Evolutionary conservation across 169 alveolate species (phyloP).

Genomic region (Cryptosporidium tyzzeri): DNA sequence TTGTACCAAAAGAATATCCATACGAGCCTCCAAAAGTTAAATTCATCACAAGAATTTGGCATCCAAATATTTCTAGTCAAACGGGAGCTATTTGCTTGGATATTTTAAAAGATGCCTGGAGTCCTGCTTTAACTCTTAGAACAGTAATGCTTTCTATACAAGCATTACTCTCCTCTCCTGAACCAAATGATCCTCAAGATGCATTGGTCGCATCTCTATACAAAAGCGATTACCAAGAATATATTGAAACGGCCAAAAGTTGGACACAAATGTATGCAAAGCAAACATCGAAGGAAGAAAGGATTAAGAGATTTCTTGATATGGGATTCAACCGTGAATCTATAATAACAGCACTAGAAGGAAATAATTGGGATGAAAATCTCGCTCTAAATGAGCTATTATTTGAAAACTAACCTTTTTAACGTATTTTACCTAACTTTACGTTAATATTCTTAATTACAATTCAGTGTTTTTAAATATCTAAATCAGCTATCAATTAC

Average conservation of each 20-base stretch:
- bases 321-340: slow-evolving; percentile 83
- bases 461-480: too few relatives aligned
- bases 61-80: slow-evolving; percentile 93
- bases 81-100: slow-evolving; percentile 97
- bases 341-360: slow-evolving; percentile 82
- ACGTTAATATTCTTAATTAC: background rate
- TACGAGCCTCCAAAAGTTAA: slow-evolving; percentile 92
- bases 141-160: slow-evolving; percentile 89
- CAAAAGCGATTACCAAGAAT: slow-evolving; percentile 80
- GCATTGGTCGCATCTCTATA: slow-evolving; percentile 86
- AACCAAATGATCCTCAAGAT: slow-evolving; percentile 88
- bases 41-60: slow-evolving; percentile 96
- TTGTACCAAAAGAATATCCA: slow-evolving; percentile 95
- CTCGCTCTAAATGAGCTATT: slow-evolving; percentile 87
- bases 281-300: slow-evolving; percentile 80
- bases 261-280: slow-evolving; percentile 85
- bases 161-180: slow-evolving; percentile 86
- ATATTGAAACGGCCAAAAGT: slow-evolving; percentile 82
- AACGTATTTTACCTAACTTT: background rate
- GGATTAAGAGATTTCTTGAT: slow-evolving; percentile 81
- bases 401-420: background rate
- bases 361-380: slow-evolving; percentile 88
- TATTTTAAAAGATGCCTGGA: slow-evolving; percentile 95
- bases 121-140: slow-evolving; percentile 96
- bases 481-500: background rate